A percentile compares a stretch with the other conserved stretches of the same genome.
Conservation (phyloP, 2,329 filamentous ascomycete genomes). For the Verticillium albo-atrum region DNA sequence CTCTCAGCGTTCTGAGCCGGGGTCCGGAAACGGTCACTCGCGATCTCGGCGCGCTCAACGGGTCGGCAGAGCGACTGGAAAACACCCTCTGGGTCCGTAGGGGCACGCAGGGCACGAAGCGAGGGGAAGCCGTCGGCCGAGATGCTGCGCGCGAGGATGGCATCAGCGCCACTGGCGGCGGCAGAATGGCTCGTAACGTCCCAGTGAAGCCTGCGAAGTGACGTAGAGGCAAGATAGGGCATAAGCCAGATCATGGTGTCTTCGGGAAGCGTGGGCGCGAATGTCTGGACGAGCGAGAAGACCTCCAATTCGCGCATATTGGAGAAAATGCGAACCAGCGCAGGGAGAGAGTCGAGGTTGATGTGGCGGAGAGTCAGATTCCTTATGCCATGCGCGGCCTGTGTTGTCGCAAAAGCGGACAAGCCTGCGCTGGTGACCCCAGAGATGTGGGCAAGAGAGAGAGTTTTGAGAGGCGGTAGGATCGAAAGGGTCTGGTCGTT, state of each 20-base stretch:
- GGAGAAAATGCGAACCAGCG: constrained; percentile 55
- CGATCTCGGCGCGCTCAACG: constrained; percentile 46
- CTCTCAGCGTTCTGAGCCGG: constrained; percentile 5
- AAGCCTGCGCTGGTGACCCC: constrained; percentile 54
- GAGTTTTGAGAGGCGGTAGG: constrained; percentile 49
- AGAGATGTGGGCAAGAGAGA: constrained; percentile 50
- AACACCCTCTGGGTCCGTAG: constrained; percentile 63
- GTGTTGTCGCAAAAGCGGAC: constrained; percentile 49
- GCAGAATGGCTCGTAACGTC: constrained; percentile 52
- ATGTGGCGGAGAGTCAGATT: constrained; percentile 52
- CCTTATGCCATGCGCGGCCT: constrained; percentile 38
- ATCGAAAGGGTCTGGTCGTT: constrained; percentile 50
- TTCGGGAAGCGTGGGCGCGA: constrained; percentile 49
- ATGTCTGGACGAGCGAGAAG: constrained; percentile 52
- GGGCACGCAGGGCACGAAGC: constrained; percentile 56
- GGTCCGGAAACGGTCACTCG: constrained; percentile 41
- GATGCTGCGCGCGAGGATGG: constrained; percentile 61
- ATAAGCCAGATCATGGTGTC: constrained; percentile 57
- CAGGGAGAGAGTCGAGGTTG: constrained; percentile 50
- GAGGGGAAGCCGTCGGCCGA: constrained; percentile 56
- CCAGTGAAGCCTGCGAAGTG: constrained; percentile 56
- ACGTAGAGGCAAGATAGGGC: constrained; percentile 56
- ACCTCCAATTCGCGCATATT: constrained; percentile 43
- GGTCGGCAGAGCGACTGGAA: constrained; percentile 68
- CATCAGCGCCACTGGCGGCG: constrained; percentile 46